Evolutionary conservation across 345 rosid genomes (phyloP), one percentile per base, ranked within the genome.

Genomic region (Ailanthus altissimus): DNA sequence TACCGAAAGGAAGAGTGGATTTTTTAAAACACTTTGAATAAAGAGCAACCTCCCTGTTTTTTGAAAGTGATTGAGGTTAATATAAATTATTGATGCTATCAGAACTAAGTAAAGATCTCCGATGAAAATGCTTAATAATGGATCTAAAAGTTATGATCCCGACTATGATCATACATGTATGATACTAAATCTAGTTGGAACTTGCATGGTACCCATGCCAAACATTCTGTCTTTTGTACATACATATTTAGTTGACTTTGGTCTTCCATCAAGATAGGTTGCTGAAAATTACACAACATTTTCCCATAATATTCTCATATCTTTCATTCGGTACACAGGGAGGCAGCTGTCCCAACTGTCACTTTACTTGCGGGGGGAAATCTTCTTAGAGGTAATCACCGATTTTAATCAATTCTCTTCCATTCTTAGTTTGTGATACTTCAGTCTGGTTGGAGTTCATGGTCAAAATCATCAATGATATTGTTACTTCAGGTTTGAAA

Each of bases 331-430:
- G 51, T 76, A n/a, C 61, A 26, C 80, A 83, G 89, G 67, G 85
- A 75, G 20, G 85, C 89, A 66, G 76, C 89, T 45, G 86, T 88
- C 72, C 89, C 89, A 20, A 74, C 79, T 0, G 72, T 84, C 49
- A 78, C 85, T 46, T 46, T 88, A 26, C 65, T 88, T 12, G 71
- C 83, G n/a, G 91, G 91, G 74, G 88, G 80, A 51, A 88, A 88
- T 72, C 91, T 88, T 76, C 81, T 86, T 0, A 80, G 56, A 77
- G 87, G 85, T 79, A 66, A 57, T 26, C 9, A 45, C 4, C 1
- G 8, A 8, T 28, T 57, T 2, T 64, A 5, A 46, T 63, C 21
- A 21, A 10, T 42, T n/a, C 2, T 16, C 16, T 47, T 32, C n/a
- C 5, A 3, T 32, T 32, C 26, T 16, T 70, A 20, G 8, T 8